phyloP scores from a whole-genome alignment of 2,329 filamentous ascomycete genomes.

The Aphanocladium album region DNA sequence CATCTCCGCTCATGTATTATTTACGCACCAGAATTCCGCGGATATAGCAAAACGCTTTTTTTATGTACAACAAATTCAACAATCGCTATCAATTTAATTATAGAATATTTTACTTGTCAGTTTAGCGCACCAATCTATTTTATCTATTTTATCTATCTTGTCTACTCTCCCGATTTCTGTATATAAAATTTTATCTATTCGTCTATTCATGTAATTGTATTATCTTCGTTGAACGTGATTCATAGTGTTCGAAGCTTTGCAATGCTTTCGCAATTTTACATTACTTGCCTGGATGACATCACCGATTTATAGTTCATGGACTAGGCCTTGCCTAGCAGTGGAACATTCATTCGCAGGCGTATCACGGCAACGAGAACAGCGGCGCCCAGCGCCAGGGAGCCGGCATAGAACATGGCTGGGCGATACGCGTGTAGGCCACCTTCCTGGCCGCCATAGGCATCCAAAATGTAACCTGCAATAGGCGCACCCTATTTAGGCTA shows the following conservation, averaged over 20 bases:
- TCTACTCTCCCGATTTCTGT: not conserved
- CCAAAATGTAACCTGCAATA: slow-evolving; percentile 55
- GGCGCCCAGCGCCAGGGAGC: slow-evolving; percentile 43
- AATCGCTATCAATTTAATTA: not conserved
- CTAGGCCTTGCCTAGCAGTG: slow-evolving; percentile 24
- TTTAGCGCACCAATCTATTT: not conserved
- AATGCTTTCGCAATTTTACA: no score
- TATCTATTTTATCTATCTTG: not conserved
- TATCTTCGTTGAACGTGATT: not conserved
- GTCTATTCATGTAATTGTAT: not conserved
- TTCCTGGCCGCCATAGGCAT: slow-evolving; percentile 47
- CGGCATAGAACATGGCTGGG: slow-evolving; percentile 59
- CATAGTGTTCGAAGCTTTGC: not conserved
- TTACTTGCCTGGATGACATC: not conserved
- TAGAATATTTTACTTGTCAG: not conserved
- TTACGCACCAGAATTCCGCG: not conserved
- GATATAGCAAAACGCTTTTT: not conserved
- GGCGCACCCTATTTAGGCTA: slow-evolving; percentile 40
- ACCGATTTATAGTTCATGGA: not conserved
- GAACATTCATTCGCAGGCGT: slow-evolving; percentile 38
- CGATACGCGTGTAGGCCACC: slow-evolving; percentile 48
- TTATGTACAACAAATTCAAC: not conserved
- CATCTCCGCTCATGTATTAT: not conserved
- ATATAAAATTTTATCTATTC: no score
- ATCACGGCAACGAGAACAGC: slow-evolving; percentile 37